phyloP scores from a whole-genome alignment of 371 early-diverging fungal species.

The Edhazardia aedis region DNA sequence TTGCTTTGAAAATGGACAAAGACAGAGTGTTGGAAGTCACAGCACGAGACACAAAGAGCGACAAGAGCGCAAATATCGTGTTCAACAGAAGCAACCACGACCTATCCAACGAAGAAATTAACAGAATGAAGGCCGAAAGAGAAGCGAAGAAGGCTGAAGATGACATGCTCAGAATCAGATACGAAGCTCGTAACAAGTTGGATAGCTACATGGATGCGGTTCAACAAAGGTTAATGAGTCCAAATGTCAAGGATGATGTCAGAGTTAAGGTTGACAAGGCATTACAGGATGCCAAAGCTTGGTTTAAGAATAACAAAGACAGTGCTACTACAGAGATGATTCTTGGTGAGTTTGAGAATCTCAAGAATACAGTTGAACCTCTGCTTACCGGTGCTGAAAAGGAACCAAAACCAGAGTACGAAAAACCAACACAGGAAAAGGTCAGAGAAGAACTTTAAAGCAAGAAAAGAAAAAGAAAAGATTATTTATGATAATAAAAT shows the following conservation, averaged over 20 bases:
- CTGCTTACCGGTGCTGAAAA: conserved; percentile 51
- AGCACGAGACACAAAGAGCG: conserved; percentile 51
- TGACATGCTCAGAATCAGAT: conserved; percentile 6
- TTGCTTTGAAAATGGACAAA: conserved; percentile 53
- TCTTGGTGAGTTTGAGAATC: not conserved
- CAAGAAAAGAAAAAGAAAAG: too few species aligned
- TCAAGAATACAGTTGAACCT: conserved; percentile 39
- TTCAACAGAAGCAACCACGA: conserved; percentile 50
- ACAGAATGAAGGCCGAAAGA: conserved; percentile 23
- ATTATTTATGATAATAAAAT: too few species aligned
- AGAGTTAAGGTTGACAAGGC: too few species aligned
- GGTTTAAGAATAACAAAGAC: not conserved
- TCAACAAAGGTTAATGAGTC: not conserved
- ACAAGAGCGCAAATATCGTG: conserved; percentile 49
- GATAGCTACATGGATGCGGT: conserved; percentile 1
- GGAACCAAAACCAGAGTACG: conserved; percentile 50
- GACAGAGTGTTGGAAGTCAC: conserved; percentile 52
- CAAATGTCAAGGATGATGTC: not conserved
- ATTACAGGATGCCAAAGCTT: not conserved
- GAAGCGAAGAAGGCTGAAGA: conserved; percentile 19
- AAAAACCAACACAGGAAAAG: too few species aligned
- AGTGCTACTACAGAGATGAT: not conserved
- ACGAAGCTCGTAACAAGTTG: conserved; percentile 3
- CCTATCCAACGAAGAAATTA: conserved; percentile 50
- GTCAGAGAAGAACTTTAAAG: too few species aligned